Percentiles rank a stretch among this genome's conserved stretches.
Evolutionary conservation across 495 filamentous ascomycete genomes (phyloP).

Genomic region (Trichoderma parareesei): DNA sequence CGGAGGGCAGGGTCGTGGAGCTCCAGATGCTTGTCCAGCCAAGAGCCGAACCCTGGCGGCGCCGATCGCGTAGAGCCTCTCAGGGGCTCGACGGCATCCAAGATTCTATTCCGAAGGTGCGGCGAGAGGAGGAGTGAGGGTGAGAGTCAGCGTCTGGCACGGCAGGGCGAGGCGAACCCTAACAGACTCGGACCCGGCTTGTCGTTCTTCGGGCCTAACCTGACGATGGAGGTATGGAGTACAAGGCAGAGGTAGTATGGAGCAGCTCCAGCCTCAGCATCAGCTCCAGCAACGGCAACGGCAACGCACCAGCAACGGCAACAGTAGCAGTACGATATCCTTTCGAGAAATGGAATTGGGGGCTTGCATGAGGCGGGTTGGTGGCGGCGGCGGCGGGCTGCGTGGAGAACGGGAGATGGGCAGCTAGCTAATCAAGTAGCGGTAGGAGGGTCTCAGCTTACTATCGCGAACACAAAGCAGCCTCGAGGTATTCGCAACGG

Average conservation of each 20-base stretch:
- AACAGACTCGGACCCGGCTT: conserved; percentile 10
- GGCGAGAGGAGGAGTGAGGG: conserved; percentile 13
- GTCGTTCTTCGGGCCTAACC: neutral
- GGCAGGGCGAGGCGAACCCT: neutral
- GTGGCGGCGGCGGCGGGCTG: conserved; percentile 8
- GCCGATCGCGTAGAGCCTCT: conserved; percentile 30
- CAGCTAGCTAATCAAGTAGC: conserved; percentile 9
- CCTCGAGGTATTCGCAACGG: conserved; percentile 43
- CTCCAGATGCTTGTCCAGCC: conserved; percentile 38
- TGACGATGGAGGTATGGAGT: neutral
- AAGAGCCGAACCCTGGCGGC: conserved; percentile 35
- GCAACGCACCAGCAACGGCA: too few relatives aligned
- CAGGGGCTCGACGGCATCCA: conserved; percentile 34
- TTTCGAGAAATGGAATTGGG: conserved; percentile 7
- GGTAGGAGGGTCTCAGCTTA: conserved; percentile 18
- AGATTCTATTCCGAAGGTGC: conserved; percentile 21
- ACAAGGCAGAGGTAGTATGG: conserved; percentile 3
- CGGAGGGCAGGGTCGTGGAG: conserved; percentile 38
- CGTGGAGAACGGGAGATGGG: conserved; percentile 9
- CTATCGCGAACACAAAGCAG: conserved; percentile 38
- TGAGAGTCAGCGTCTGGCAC: conserved; percentile 7
- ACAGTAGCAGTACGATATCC: neutral
- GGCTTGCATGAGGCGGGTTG: conserved; percentile 10
- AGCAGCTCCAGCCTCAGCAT: neutral
- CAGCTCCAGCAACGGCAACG: too few relatives aligned